Percentiles rank a stretch among this genome's conserved stretches.
Evolutionary conservation across 2,329 filamentous ascomycete genomes (phyloP).

Genomic region (Coleophoma eucalyptorum): DNA sequence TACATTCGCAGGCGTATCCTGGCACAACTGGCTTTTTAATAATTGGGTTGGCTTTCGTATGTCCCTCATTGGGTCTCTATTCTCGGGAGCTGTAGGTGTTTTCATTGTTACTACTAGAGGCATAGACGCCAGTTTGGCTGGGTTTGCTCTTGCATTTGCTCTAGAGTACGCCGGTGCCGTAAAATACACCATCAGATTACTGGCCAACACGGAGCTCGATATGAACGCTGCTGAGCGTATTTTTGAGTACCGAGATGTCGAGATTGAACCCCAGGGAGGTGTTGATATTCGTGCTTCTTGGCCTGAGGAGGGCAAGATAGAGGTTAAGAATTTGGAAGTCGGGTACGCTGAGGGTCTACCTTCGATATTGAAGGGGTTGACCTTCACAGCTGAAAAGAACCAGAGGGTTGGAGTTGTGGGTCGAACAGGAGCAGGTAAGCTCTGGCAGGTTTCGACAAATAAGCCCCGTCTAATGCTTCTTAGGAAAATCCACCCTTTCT

Average conservation of each 20-base stretch:
- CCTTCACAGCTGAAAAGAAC: constrained; percentile 59
- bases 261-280: constrained; percentile 61
- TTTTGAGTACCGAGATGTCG: constrained; percentile 66
- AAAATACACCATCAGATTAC: constrained; percentile 59
- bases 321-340: constrained; percentile 68
- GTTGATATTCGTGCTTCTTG: constrained; percentile 61
- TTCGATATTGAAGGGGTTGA: constrained; percentile 64
- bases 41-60: constrained; percentile 70
- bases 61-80: constrained; percentile 63
- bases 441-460: not conserved
- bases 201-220: constrained; percentile 66
- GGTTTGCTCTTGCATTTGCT: constrained; percentile 71
- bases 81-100: constrained; percentile 59
- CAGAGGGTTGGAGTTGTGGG: constrained; percentile 38
- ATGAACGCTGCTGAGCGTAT: constrained; percentile 77
- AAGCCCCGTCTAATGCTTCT: not conserved
- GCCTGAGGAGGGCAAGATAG: constrained; percentile 68
- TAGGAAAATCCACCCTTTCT: constrained; percentile 21
- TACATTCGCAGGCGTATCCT: constrained; percentile 57
- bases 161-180: constrained; percentile 62
- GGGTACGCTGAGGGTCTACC: constrained; percentile 68
- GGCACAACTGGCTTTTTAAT: constrained; percentile 66
- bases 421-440: constrained; percentile 23
- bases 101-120: constrained; percentile 55
- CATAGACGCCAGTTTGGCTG: constrained; percentile 66